These are phyloP conservation scores for Eutrema japonicum DNA, from an alignment of 345 rosid species.

Conservation along the genomic window DNA sequence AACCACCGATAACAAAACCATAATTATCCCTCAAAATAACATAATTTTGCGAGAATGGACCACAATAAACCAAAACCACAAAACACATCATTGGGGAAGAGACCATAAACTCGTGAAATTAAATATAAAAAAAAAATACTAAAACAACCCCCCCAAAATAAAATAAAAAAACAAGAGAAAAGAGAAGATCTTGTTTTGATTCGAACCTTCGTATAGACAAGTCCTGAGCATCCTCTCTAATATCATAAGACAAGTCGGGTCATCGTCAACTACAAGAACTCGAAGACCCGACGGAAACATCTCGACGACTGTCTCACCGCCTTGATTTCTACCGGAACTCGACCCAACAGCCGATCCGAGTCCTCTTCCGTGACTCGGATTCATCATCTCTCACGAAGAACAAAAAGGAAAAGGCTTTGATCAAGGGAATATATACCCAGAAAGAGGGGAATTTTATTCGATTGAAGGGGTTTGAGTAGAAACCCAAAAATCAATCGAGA, in stretches of 20 bases:
- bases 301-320: slow-evolving; percentile 54
- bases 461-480: neutral
- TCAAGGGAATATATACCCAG: slow-evolving; percentile 27
- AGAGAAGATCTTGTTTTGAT: slow-evolving; percentile 25
- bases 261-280: slow-evolving; percentile 94
- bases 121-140: neutral
- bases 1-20: slow-evolving; percentile 44
- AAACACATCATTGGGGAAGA: slow-evolving; percentile 24
- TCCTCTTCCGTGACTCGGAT: slow-evolving; percentile 68
- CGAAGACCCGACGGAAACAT: slow-evolving; percentile 85
- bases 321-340: slow-evolving; percentile 53
- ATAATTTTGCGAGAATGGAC: slow-evolving; percentile 39
- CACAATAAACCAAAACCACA: slow-evolving; percentile 38
- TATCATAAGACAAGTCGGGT: slow-evolving; percentile 91
- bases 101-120: slow-evolving; percentile 25
- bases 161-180: neutral
- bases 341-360: slow-evolving; percentile 67
- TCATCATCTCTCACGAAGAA: slow-evolving; percentile 53
- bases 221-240: slow-evolving; percentile 89
- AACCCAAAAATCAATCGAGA: neutral
- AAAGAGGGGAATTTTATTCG: slow-evolving; percentile 19
- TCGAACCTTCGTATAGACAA: slow-evolving; percentile 82
- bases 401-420: neutral
- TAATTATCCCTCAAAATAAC: slow-evolving; percentile 43
- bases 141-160: neutral